Conservation (phyloP, 371 early-diverging fungal genomes). For the Batkoa obscura region DNA sequence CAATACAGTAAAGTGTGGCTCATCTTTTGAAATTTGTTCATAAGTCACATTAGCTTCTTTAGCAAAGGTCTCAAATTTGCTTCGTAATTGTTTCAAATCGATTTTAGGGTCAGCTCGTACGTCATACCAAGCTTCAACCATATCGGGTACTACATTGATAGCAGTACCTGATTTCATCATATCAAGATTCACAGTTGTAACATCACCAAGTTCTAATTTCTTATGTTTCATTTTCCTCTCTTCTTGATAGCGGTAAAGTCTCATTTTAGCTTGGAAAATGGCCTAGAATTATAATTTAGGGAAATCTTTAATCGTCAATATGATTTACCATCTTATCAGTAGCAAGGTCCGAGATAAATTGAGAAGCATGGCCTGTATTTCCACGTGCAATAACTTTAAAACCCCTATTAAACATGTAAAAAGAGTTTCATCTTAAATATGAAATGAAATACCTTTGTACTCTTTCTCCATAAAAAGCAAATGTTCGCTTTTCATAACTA, state of each 20-base stretch:
- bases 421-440: not conserved
- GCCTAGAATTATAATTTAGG: not conserved
- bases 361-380: slow-evolving; percentile 57
- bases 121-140: slow-evolving; percentile 37
- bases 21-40: slow-evolving; percentile 18
- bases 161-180: slow-evolving; percentile 22
- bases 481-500: slow-evolving; percentile 25
- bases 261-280: not conserved
- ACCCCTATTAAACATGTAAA: slow-evolving; percentile 6
- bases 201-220: slow-evolving; percentile 40
- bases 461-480: slow-evolving; percentile 62
- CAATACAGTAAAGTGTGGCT: not conserved
- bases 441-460: slow-evolving; percentile 31
- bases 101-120: slow-evolving; percentile 42
- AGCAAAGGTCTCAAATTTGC: slow-evolving; percentile 15
- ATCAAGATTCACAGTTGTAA: slow-evolving; percentile 39
- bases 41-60: slow-evolving; percentile 13
- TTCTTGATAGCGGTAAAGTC: slow-evolving; percentile 27
- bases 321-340: slow-evolving; percentile 29
- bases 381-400: slow-evolving; percentile 28
- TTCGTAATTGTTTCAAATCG: slow-evolving; percentile 30
- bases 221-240: slow-evolving; percentile 20
- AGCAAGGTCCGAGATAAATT: slow-evolving; percentile 44
- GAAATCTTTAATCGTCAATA: not conserved
- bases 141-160: slow-evolving; percentile 46